A percentile compares a stretch with the other conserved stretches of the same genome.
phyloP scores from a whole-genome alignment of 495 filamentous ascomycete genomes.

The Chaetomium tenue region DNA sequence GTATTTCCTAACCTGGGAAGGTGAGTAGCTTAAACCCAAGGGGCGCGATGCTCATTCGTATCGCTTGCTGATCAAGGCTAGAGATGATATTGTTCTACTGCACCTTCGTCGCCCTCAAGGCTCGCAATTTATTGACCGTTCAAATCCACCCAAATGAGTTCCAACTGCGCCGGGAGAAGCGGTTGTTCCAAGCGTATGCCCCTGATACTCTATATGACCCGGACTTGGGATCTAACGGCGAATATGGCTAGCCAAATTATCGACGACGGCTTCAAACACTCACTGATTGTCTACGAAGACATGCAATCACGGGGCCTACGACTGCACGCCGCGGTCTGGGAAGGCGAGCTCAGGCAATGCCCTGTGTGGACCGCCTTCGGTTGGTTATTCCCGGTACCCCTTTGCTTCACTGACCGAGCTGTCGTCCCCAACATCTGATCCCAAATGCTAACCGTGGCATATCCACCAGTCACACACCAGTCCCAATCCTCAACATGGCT shows the following conservation, averaged over 20 bases:
- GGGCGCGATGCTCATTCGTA: background rate
- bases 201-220: background rate
- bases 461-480: slow-evolving; percentile 55
- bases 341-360: slow-evolving; percentile 49
- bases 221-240: background rate
- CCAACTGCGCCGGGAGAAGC: slow-evolving; percentile 60
- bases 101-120: slow-evolving; percentile 71
- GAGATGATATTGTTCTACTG: slow-evolving; percentile 78
- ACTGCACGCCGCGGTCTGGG: slow-evolving; percentile 52
- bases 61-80: slow-evolving; percentile 16
- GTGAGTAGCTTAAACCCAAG: slow-evolving; percentile 29
- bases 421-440: background rate
- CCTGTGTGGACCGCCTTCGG: slow-evolving; percentile 77
- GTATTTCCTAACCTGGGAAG: slow-evolving; percentile 58
- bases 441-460: background rate
- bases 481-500: slow-evolving; percentile 59
- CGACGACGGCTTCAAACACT: slow-evolving; percentile 68
- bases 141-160: slow-evolving; percentile 57
- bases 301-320: slow-evolving; percentile 58
- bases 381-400: slow-evolving; percentile 30
- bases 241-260: slow-evolving; percentile 57
- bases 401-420: background rate
- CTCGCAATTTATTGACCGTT: slow-evolving; percentile 58
- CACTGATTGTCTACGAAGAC: slow-evolving; percentile 70
- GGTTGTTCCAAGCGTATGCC: slow-evolving; percentile 67